Base-by-base conservation (phyloP, 2,329 filamentous ascomycete species). In the Ustilaginoidea virens region DNA sequence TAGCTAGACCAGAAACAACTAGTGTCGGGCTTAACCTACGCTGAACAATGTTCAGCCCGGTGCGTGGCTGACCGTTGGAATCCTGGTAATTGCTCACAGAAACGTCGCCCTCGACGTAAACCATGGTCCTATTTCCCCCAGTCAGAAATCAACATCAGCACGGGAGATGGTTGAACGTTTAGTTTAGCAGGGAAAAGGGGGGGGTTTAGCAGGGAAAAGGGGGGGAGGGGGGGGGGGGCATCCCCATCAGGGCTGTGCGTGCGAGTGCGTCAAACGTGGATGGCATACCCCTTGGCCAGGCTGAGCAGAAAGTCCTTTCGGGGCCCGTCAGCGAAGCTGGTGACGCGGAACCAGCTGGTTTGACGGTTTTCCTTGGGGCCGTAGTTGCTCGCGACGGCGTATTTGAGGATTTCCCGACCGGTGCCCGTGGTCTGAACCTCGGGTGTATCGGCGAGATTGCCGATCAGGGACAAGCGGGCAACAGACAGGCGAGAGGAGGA, bases 61-160 rank as follows among this genome's bases (percentile, higher is more conserved):
- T 69, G 40, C 63, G 64, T 43, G 60, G 69, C 54, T 76, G 76
- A 50, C 81, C 81, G 26, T 90, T 79, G 33, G 60, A 50, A 41
- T 79, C 74, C 40, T 78, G 68, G 49, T 72, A 87, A 25, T 53
- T 60, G 41, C 58, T 64, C 58, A 87, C 73, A 39, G 58, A 60
- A 36, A 77, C 79, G 36, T 94, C 82, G 25, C 80, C 86, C 53
- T 96, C 87, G 28, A 96, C 61, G 46, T 72, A 83, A 37, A 98
- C 65, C 28, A 83, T 61, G 10, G 82, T 68, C 35, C 86, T 93
- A n/a, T n/a, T n/a, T n/a, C n/a, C n/a, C n/a, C n/a, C n/a, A n/a
- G n/a, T n/a, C n/a, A n/a, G n/a, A n/a, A n/a, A n/a, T n/a, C n/a
- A n/a, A n/a, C n/a, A n/a, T n/a, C n/a, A n/a, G n/a, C n/a, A n/a